Percentiles rank a stretch among this genome's conserved stretches.
These are phyloP conservation scores for Ustilago loliicola DNA, from an alignment of 1,284 basidiomycete genomes.

Conservation along the genomic window DNA sequence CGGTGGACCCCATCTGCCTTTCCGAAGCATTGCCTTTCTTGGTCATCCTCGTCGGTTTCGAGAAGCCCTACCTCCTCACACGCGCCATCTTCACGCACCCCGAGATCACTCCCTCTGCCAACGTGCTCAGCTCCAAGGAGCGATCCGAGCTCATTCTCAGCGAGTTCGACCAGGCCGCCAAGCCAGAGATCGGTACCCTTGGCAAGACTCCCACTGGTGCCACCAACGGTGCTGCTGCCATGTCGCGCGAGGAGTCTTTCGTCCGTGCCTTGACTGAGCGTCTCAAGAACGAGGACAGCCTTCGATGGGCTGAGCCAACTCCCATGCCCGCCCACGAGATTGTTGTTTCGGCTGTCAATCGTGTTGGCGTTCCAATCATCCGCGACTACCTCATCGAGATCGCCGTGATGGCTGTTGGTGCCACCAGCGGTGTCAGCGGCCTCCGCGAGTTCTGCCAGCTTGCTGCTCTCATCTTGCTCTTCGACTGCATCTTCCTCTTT, in stretches of 20 bases:
- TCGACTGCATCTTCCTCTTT: slow-evolving; percentile 90
- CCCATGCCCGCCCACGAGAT: slow-evolving; percentile 81
- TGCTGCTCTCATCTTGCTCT: slow-evolving; percentile 84
- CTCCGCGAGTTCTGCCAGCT: slow-evolving; percentile 95
- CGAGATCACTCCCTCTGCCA: slow-evolving; percentile 74
- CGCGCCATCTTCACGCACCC: slow-evolving; percentile 90
- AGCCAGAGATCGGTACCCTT: slow-evolving; percentile 39
- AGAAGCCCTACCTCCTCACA: slow-evolving; percentile 93
- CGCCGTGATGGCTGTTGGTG: slow-evolving; percentile 87
- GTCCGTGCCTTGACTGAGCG: slow-evolving; percentile 70
- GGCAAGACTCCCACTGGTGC: slow-evolving; percentile 36
- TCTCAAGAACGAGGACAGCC: slow-evolving; percentile 69
- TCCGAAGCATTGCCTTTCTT: slow-evolving; percentile 97
- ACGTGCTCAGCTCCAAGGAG: slow-evolving; percentile 25
- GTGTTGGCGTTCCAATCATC: slow-evolving; percentile 85
- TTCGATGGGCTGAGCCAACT: slow-evolving; percentile 73
- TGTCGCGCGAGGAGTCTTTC: slow-evolving; percentile 62
- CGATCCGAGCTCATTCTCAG: slow-evolving; percentile 51
- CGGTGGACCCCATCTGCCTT: slow-evolving; percentile 90
- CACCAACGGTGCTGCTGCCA: slow-evolving; percentile 29
- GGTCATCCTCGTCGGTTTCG: slow-evolving; percentile 96
- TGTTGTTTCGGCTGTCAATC: slow-evolving; percentile 84
- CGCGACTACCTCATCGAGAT: slow-evolving; percentile 94
- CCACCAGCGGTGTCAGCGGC: slow-evolving; percentile 87
- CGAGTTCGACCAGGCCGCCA: slow-evolving; percentile 46